These are phyloP conservation scores for Fusarium staphyleae DNA, from an alignment of 2,329 filamentous ascomycete genomes.

Conservation along the genomic window DNA sequence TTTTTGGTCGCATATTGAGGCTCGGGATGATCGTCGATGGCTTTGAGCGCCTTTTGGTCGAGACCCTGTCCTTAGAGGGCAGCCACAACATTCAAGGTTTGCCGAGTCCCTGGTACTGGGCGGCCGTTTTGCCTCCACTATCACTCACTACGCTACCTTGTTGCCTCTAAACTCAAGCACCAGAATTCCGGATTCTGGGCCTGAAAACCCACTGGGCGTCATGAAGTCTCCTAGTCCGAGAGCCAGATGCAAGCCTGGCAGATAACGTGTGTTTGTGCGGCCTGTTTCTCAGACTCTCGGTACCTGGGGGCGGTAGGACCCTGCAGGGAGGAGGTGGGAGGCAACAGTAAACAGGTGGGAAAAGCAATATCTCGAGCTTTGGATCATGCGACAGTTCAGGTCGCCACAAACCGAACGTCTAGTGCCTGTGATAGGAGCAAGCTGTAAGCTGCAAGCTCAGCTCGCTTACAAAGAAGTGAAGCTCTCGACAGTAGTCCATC, in stretches of 20 bases:
- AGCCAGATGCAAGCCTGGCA: conserved; percentile 11
- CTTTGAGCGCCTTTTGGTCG: conserved; percentile 19
- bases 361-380: neutral
- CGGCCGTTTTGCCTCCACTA: conserved; percentile 21
- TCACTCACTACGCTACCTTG: neutral
- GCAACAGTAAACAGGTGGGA: neutral
- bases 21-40: conserved; percentile 25
- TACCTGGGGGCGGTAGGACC: conserved; percentile 3
- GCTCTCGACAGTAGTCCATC: conserved; percentile 11
- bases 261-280: conserved; percentile 17
- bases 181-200: conserved; percentile 1
- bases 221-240: neutral
- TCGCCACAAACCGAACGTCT: conserved; percentile 22
- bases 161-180: conserved; percentile 7
- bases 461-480: conserved; percentile 3
- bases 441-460: conserved; percentile 20
- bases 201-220: conserved; percentile 5
- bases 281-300: conserved; percentile 4
- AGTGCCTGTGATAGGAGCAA: too few relatives aligned
- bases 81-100: conserved; percentile 21
- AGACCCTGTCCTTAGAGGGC: conserved; percentile 5
- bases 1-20: conserved; percentile 14
- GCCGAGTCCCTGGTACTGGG: conserved; percentile 16
- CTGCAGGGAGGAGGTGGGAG: conserved; percentile 11
- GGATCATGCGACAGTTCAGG: conserved; percentile 22